Conservation (phyloP, 768 basidiomycete species). For the Leucocoprinus sp. region DNA sequence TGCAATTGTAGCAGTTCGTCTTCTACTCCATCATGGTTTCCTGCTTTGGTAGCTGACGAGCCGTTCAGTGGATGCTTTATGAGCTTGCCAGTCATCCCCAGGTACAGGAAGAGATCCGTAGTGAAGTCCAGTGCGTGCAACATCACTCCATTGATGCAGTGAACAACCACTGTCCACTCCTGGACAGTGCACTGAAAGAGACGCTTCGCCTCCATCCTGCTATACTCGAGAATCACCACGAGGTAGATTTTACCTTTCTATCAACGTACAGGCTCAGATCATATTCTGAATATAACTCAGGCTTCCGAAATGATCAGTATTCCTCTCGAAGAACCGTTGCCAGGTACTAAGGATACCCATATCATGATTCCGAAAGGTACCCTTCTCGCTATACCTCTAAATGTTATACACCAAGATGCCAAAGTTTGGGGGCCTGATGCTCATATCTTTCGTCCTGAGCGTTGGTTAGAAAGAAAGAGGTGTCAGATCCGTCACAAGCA, state of each 20-base stretch:
- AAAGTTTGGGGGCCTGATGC: conserved; percentile 56
- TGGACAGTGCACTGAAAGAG: conserved; percentile 57
- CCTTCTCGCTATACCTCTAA: conserved; percentile 45
- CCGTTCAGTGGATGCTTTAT: conserved; percentile 53
- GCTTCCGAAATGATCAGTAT: conserved; percentile 43
- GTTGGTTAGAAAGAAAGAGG: conserved; percentile 45
- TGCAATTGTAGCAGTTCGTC: conserved; percentile 32
- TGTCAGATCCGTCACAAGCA: conserved; percentile 24
- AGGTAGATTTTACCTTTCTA: conserved; percentile 23
- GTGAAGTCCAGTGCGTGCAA: conserved; percentile 37
- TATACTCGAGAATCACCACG: conserved; percentile 59
- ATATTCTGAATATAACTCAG: conserved; percentile 21
- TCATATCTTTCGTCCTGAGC: conserved; percentile 46
- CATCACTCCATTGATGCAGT: conserved; percentile 47
- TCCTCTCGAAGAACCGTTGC: conserved; percentile 46
- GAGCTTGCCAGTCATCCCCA: conserved; percentile 45
- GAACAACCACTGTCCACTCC: conserved; percentile 39
- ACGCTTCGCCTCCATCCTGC: conserved; percentile 55
- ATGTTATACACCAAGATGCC: conserved; percentile 46
- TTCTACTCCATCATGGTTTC: conserved; percentile 12
- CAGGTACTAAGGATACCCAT: conserved; percentile 32
- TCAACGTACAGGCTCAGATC: background rate
- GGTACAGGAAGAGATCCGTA: conserved; percentile 48
- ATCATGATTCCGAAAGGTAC: conserved; percentile 52
- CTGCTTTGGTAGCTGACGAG: conserved; percentile 7